Evolutionary conservation across 257 asterid species (phyloP).

Genomic region (Marsdenia floribunda): DNA sequence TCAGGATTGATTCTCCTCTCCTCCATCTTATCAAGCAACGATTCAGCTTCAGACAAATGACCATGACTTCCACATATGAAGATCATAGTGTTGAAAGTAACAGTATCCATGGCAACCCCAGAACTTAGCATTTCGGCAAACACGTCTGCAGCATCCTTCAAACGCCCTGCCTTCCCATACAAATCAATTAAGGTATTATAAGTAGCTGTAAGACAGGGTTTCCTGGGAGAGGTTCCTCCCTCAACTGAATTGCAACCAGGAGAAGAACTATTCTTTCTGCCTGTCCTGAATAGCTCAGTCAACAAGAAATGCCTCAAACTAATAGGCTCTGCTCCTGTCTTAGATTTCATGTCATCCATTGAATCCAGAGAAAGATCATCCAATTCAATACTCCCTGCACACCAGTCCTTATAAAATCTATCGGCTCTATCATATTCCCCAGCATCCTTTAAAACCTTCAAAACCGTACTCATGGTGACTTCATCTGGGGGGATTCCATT

Average conservation of each 20-base stretch:
- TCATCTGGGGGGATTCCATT: slow-evolving; percentile 86
- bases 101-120: slow-evolving; percentile 65
- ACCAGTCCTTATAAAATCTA: slow-evolving; percentile 74
- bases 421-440: slow-evolving; percentile 62
- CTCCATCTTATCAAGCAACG: slow-evolving; percentile 71
- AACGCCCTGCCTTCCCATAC: slow-evolving; percentile 83
- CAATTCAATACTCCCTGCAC: slow-evolving; percentile 59
- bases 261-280: slow-evolving; percentile 42
- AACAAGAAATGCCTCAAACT: slow-evolving; percentile 71
- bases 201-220: slow-evolving; percentile 63
- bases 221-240: slow-evolving; percentile 35
- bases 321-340: slow-evolving; percentile 32
- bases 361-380: slow-evolving; percentile 67
- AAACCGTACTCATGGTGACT: slow-evolving; percentile 84
- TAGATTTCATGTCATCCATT: slow-evolving; percentile 33
- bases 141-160: slow-evolving; percentile 73
- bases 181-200: slow-evolving; percentile 85
- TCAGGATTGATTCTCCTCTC: slow-evolving; percentile 74
- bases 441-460: slow-evolving; percentile 85
- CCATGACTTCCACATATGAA: slow-evolving; percentile 75
- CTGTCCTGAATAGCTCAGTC: slow-evolving; percentile 79
- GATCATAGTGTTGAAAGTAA: slow-evolving; percentile 91
- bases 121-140: slow-evolving; percentile 75
- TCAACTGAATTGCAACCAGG: slow-evolving; percentile 19
- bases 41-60: slow-evolving; percentile 72